Base-by-base conservation (phyloP, 768 basidiomycete species). In the Mycena metata region DNA sequence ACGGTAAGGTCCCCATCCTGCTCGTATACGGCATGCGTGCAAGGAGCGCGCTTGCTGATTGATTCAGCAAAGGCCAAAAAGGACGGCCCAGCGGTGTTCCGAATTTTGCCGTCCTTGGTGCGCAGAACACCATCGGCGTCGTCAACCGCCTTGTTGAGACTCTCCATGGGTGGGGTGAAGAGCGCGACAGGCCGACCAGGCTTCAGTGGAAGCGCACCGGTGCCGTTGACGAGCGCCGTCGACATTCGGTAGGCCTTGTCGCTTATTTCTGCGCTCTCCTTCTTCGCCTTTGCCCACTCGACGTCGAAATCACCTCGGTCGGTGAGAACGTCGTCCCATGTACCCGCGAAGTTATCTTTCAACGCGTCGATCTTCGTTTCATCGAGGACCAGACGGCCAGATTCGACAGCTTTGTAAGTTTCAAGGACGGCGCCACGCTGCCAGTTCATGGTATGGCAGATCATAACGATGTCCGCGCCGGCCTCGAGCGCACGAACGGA, bases 401-500 rank as follows among this genome's bases (percentile, higher is more conserved):
- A 72, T 52, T 78, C 74, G n/a, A 90, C 74, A 0, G 90, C 90
- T 17, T 75, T 74, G 73, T 85, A 91, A 2, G 84, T 83, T 24
- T 77, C 81, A 65, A 87, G 80, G 1, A 93, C 66, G 0, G 90
- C 88, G 0, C 84, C 86, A 15, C 77, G 78, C 69, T 92, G 91
- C 64, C 82, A 76, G 16, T 77, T 79, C 61, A 87, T 84, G 10
- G 83, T 87, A 72, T 92, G 92, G 69, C 91, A 93, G 46, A 91
- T 86, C 91, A 93, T 92, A 5, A 81, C 89, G n/a, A 93, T 78
- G 64, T 93, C 92, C 17, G 88, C 89, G 5, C 91, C 91, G 0
- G 91, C 91, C 54, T 80, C 79, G 47, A 92, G 73, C 6, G 87
- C 85, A 66, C 82, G 75, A 19, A 91, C 83, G 0, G 90, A 88